phyloP scores from a whole-genome alignment of 2,329 filamentous ascomycete species.

The Rasamsonia emersonii region DNA sequence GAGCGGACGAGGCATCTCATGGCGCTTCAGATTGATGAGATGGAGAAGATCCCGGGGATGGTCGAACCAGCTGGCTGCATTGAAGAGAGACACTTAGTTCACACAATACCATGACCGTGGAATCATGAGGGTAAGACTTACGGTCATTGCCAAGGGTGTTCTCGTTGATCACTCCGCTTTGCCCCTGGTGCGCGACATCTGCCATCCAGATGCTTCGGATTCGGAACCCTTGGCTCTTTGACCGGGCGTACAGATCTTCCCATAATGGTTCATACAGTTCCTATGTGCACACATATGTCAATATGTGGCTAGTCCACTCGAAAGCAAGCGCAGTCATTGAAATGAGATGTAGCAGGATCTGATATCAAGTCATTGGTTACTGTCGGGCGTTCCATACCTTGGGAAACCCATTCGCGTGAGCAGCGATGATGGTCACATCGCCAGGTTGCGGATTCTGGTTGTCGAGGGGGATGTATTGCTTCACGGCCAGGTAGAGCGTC shows the following conservation, averaged over 20 bases:
- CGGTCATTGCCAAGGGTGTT: conserved; percentile 71
- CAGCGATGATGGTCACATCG: conserved; percentile 76
- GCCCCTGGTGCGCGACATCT: conserved; percentile 78
- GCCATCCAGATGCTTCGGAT: conserved; percentile 84
- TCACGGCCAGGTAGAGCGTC: conserved; percentile 63
- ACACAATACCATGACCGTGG: background rate
- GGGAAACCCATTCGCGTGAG: conserved; percentile 86
- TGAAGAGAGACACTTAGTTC: background rate
- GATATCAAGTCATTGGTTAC: too few relatives aligned
- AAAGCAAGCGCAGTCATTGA: background rate
- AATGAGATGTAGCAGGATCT: background rate
- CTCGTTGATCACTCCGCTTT: conserved; percentile 71
- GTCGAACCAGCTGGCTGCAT: conserved; percentile 77
- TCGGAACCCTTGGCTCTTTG: conserved; percentile 52
- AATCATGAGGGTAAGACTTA: conserved; percentile 33
- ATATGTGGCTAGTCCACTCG: too few relatives aligned
- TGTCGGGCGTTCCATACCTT: conserved; percentile 64
- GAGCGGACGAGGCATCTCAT: conserved; percentile 70
- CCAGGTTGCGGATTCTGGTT: conserved; percentile 60
- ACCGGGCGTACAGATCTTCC: conserved; percentile 63
- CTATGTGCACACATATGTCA: conserved; percentile 31
- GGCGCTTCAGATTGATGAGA: conserved; percentile 74
- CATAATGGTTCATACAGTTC: conserved; percentile 90
- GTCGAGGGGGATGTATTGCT: conserved; percentile 75
- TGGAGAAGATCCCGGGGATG: conserved; percentile 75